phyloP scores from a whole-genome alignment of 2,329 filamentous ascomycete species.

The Teratosphaeria nubilosa region DNA sequence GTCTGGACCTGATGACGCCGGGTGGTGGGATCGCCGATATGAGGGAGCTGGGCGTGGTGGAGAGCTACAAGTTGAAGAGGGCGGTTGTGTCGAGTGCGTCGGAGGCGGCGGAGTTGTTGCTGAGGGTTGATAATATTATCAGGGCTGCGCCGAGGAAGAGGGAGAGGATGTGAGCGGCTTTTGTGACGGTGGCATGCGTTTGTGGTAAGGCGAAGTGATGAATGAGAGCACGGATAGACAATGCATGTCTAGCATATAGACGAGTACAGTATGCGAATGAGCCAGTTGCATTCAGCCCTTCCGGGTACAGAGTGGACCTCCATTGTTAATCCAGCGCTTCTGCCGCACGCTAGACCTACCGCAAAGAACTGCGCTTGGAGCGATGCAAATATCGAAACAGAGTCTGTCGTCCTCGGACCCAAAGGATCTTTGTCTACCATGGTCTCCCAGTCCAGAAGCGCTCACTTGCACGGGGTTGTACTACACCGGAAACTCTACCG shows the following conservation, averaged over 20 bases:
- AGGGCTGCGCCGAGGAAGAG: slow-evolving; percentile 77
- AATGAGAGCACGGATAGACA: background rate
- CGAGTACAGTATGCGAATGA: background rate
- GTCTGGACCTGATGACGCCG: slow-evolving; percentile 77
- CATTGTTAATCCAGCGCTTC: background rate
- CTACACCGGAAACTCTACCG: no score
- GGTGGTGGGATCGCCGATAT: slow-evolving; percentile 92
- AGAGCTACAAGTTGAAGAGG: slow-evolving; percentile 97
- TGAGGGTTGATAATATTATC: slow-evolving; percentile 97
- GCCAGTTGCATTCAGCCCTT: background rate
- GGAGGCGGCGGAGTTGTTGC: slow-evolving; percentile 88
- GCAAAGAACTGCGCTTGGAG: no score
- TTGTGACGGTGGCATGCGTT: background rate
- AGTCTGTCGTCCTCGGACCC: no score
- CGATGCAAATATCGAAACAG: no score
- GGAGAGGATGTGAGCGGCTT: slow-evolving; percentile 54
- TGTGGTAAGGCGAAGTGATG: background rate
- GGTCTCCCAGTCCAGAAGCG: no score
- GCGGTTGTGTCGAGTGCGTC: slow-evolving; percentile 96
- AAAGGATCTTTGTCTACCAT: no score
- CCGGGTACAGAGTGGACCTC: background rate
- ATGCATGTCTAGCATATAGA: background rate
- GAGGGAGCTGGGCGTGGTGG: slow-evolving; percentile 87
- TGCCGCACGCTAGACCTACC: no score
- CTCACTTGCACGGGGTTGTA: no score